Conservation (phyloP, 305 asterid species). For the Solanum hybrid region DNA sequence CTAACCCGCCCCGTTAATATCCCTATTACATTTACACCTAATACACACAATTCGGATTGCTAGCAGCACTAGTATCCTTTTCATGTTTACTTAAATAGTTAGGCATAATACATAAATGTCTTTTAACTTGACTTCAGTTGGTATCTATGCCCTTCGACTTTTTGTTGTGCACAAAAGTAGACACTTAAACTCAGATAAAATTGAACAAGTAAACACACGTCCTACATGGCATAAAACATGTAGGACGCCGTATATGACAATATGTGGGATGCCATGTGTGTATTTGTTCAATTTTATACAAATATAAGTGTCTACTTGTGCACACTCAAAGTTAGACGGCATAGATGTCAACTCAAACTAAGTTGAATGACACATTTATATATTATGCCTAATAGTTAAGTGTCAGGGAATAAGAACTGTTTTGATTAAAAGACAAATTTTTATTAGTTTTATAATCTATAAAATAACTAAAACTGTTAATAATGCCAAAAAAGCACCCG, state of each 20-base stretch:
- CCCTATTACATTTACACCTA: neutral
- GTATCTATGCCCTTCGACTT: too few species aligned
- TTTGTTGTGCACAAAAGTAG: neutral
- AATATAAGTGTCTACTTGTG: neutral
- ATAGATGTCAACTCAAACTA: too few species aligned
- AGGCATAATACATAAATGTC: neutral
- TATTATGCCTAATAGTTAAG: neutral
- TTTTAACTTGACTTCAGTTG: too few species aligned
- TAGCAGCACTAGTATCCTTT: neutral
- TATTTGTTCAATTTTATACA: neutral
- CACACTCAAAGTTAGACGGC: neutral
- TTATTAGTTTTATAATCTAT: neutral
- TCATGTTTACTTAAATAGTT: neutral
- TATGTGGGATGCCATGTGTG: neutral
- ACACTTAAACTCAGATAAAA: neutral
- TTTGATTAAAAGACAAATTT: neutral
- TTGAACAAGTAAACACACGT: neutral
- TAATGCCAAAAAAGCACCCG: constrained; percentile 18
- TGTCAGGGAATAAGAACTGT: neutral
- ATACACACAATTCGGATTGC: neutral
- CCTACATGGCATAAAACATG: too few species aligned
- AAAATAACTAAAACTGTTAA: neutral
- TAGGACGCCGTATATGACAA: too few species aligned
- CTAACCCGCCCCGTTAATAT: neutral
- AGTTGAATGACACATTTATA: neutral